phyloP scores from a whole-genome alignment of 345 rosid genomes.

The Eucalyptus dawsonii region DNA sequence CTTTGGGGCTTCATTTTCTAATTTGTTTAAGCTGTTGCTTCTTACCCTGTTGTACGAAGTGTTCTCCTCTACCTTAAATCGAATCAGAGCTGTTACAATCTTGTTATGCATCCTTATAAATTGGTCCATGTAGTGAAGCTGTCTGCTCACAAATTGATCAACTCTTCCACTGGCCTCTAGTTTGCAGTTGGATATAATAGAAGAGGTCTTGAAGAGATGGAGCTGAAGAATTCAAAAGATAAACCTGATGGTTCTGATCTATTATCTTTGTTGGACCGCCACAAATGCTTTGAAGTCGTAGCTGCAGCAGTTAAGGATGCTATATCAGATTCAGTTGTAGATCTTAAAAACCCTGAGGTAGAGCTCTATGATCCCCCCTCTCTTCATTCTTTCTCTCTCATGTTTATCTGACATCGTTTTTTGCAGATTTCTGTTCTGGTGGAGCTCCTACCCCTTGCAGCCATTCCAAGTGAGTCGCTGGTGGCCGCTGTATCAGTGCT shows the following conservation, averaged over 20 bases:
- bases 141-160: not conserved
- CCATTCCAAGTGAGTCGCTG: constrained; percentile 41
- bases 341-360: constrained; percentile 88
- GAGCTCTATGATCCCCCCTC: not conserved
- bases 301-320: constrained; percentile 79
- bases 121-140: not conserved
- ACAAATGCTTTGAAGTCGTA: constrained; percentile 63
- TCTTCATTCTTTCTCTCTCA: not conserved
- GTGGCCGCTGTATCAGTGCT: constrained; percentile 75
- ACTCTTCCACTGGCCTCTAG: constrained; percentile 9
- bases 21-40: not conserved
- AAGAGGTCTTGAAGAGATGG: constrained; percentile 69
- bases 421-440: constrained; percentile 68
- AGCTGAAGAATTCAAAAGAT: constrained; percentile 25
- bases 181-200: constrained; percentile 88
- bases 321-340: constrained; percentile 66
- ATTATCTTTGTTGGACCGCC: constrained; percentile 52
- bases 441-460: constrained; percentile 79
- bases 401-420: not conserved
- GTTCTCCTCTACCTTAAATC: not conserved
- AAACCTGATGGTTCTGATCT: constrained; percentile 16
- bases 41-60: not conserved
- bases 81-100: not conserved
- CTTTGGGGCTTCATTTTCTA: not conserved
- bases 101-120: not conserved